phyloP scores from a whole-genome alignment of 2,329 filamentous ascomycete genomes.

The Apiospora rasikravindrae region DNA sequence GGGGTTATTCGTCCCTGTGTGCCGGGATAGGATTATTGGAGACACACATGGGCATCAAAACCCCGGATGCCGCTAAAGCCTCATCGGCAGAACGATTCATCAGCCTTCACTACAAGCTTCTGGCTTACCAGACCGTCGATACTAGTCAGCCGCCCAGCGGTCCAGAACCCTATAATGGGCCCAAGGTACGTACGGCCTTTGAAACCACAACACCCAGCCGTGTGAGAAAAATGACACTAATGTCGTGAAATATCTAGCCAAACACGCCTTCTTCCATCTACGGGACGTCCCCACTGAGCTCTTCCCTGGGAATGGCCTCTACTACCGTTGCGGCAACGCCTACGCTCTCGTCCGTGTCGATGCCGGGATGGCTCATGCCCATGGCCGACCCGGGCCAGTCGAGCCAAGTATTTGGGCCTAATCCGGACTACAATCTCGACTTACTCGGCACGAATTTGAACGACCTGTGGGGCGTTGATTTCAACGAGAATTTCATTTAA shows the following conservation, averaged over 20 bases:
- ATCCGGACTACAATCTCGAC: conserved; percentile 60
- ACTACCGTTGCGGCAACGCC: conserved; percentile 18
- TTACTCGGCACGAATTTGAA: conserved; percentile 59
- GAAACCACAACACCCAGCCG: background rate
- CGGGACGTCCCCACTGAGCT: background rate
- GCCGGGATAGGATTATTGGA: conserved; percentile 64
- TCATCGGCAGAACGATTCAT: conserved; percentile 65
- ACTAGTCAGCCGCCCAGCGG: conserved; percentile 30
- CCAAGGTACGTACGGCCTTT: conserved; percentile 45
- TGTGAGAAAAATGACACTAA: background rate
- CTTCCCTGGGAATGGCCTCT: background rate
- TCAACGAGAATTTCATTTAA: conserved; percentile 1
- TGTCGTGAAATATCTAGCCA: conserved; percentile 34
- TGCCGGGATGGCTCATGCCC: conserved; percentile 40
- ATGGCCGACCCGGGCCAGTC: conserved; percentile 38
- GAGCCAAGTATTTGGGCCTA: conserved; percentile 46
- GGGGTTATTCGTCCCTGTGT: conserved; percentile 69
- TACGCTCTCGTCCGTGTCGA: conserved; percentile 33
- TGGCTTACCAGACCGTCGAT: conserved; percentile 53
- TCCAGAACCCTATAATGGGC: conserved; percentile 23
- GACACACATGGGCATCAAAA: conserved; percentile 63
- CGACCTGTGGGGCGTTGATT: conserved; percentile 50
- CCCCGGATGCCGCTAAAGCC: conserved; percentile 61
- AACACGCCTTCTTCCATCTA: conserved; percentile 4
- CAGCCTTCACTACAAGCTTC: conserved; percentile 61